Percentiles rank a stretch among this genome's conserved stretches.
Conservation (phyloP, 2,329 filamentous ascomycete genomes). For the Pseudopyrenochaeta lycopersici region DNA sequence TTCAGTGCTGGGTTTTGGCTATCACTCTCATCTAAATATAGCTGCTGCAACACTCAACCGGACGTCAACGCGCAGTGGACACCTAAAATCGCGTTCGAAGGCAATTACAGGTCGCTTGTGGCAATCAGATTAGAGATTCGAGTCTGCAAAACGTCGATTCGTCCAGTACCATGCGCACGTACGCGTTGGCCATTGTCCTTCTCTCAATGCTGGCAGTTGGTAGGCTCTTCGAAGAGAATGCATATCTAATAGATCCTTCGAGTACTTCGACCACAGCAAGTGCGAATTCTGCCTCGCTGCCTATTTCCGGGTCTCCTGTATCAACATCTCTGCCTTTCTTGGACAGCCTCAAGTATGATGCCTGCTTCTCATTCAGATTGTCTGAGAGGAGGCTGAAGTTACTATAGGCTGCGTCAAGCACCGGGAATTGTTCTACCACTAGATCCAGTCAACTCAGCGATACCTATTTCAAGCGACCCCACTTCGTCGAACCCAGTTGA, state of each 20-base stretch:
- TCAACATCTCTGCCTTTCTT: background rate
- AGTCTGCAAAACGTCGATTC: no score
- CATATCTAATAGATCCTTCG: background rate
- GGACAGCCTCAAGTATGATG: conserved; percentile 1
- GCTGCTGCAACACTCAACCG: background rate
- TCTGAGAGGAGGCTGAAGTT: background rate
- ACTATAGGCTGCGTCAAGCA: conserved; percentile 23
- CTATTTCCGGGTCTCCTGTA: background rate
- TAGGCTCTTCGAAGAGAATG: background rate
- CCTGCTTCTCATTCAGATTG: background rate
- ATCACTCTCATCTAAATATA: background rate
- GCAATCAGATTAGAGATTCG: no score
- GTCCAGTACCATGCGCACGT: conserved; percentile 2
- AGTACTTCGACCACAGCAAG: conserved; percentile 2
- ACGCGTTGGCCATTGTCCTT: background rate
- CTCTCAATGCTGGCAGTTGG: background rate
- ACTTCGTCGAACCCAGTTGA: no score
- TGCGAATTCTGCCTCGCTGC: conserved; percentile 10
- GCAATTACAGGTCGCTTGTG: no score
- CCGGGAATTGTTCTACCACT: conserved; percentile 5
- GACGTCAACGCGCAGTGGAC: background rate
- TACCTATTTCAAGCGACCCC: no score
- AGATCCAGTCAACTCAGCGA: background rate
- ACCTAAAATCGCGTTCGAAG: background rate
- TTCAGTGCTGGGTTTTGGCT: background rate